A percentile compares a stretch with the other conserved stretches of the same genome.
phyloP scores from a whole-genome alignment of 768 basidiomycete genomes.

The Mycena leptocephala region DNA sequence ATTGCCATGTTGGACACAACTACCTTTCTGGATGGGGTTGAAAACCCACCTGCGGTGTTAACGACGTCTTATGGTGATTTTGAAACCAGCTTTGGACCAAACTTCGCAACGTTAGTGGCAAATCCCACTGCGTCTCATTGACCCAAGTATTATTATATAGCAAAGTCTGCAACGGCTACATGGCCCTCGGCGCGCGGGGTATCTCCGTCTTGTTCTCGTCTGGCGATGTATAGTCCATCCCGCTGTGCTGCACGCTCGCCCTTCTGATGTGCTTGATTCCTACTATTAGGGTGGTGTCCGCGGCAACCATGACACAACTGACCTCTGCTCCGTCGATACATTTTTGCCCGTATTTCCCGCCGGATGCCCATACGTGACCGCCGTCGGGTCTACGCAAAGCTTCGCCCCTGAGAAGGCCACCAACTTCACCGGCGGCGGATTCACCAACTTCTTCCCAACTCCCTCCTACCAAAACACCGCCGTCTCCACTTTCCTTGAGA shows the following conservation, averaged over 20 bases:
- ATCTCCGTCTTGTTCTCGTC: slow-evolving; percentile 2
- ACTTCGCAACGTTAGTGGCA: background rate
- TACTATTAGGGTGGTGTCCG: slow-evolving; percentile 3
- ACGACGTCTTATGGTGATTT: background rate
- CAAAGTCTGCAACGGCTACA: slow-evolving; percentile 10
- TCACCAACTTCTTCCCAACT: slow-evolving; percentile 55
- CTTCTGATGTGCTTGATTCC: background rate
- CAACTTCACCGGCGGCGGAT: slow-evolving; percentile 52
- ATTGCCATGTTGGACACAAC: background rate
- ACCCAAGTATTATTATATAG: background rate
- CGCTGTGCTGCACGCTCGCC: background rate
- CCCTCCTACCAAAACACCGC: slow-evolving; percentile 51
- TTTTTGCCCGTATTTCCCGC: slow-evolving; percentile 48
- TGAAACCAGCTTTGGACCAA: background rate
- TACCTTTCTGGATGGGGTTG: background rate
- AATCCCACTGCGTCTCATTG: background rate
- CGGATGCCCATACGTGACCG: background rate
- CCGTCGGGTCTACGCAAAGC: slow-evolving; percentile 3
- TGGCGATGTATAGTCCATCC: slow-evolving; percentile 8
- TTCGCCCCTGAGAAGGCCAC: slow-evolving; percentile 9
- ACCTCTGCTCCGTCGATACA: slow-evolving; percentile 3
- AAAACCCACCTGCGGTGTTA: background rate
- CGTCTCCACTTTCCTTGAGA: slow-evolving; percentile 48
- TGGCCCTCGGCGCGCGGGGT: background rate
- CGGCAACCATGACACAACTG: background rate